These are phyloP conservation scores for Pelargonium citronellum DNA, from an alignment of 441 rosid species.

Conservation along the genomic window DNA sequence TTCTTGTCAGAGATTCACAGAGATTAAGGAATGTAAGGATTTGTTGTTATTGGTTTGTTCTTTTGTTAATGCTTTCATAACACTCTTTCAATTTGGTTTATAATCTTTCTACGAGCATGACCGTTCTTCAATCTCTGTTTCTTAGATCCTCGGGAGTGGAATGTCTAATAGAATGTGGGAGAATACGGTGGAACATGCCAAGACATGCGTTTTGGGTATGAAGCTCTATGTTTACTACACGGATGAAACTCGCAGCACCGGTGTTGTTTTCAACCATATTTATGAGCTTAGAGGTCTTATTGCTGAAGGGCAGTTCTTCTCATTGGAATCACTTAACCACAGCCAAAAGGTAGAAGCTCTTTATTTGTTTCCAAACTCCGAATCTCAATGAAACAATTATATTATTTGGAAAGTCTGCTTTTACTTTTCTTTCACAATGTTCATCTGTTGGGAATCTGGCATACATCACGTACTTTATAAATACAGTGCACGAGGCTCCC, in stretches of 20 bases:
- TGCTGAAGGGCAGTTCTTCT: not conserved
- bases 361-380: not conserved
- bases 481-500: not conserved
- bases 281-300: constrained; percentile 40
- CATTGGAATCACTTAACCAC: constrained; percentile 6
- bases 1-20: constrained; percentile 26
- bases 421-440: not conserved
- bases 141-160: constrained; percentile 43
- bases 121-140: not conserved
- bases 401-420: not conserved
- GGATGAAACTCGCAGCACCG: constrained; percentile 12
- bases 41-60: not conserved
- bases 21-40: constrained; percentile 44
- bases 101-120: not conserved
- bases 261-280: constrained; percentile 53
- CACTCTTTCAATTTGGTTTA: not conserved
- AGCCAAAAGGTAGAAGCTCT: constrained; percentile 7
- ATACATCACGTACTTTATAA: not conserved
- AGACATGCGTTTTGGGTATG: constrained; percentile 43
- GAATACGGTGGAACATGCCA: constrained; percentile 49
- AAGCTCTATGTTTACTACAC: constrained; percentile 36
- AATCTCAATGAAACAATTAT: constrained; percentile 18
- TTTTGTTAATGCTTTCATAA: not conserved
- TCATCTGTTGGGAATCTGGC: not conserved
- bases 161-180: constrained; percentile 50